These are phyloP conservation scores for Baorangia bicolor DNA, from an alignment of 768 basidiomycete genomes.

Conservation along the genomic window DNA sequence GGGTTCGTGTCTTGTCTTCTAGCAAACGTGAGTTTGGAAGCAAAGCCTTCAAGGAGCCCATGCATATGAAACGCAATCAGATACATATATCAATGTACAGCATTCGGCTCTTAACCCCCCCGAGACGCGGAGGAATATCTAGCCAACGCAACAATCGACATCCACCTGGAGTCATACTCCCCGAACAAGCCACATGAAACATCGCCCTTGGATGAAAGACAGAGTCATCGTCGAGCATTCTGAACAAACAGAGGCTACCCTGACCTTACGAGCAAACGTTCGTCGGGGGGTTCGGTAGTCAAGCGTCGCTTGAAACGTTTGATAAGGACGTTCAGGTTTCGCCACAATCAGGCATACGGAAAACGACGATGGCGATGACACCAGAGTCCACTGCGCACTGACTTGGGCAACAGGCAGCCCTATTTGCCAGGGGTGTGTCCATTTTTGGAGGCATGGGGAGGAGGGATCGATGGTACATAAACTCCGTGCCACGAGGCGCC, in stretches of 20 bases:
- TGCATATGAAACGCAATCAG: conserved; percentile 5
- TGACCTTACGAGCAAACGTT: not conserved
- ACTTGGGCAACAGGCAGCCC: not conserved
- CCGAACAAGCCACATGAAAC: not conserved
- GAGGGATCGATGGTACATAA: not conserved
- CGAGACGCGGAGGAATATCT: not conserved
- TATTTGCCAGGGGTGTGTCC: not conserved
- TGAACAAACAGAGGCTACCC: not conserved
- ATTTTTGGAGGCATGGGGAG: not conserved
- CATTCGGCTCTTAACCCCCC: not conserved
- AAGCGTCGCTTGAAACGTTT: not conserved
- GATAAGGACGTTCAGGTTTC: not conserved
- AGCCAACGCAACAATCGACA: not conserved
- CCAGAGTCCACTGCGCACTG: not conserved
- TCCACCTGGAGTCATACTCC: not conserved
- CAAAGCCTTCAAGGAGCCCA: not conserved
- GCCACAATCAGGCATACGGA: too few relatives aligned
- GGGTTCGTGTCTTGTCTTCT: not conserved
- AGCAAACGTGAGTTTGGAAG: not conserved
- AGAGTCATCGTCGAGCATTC: not conserved
- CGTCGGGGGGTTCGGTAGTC: not conserved
- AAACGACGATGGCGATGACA: not conserved
- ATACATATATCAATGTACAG: not conserved
- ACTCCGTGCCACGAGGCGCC: conserved; percentile 1
- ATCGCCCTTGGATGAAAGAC: not conserved